phyloP scores from a whole-genome alignment of 441 rosid species.

The Erodium trifolium region DNA sequence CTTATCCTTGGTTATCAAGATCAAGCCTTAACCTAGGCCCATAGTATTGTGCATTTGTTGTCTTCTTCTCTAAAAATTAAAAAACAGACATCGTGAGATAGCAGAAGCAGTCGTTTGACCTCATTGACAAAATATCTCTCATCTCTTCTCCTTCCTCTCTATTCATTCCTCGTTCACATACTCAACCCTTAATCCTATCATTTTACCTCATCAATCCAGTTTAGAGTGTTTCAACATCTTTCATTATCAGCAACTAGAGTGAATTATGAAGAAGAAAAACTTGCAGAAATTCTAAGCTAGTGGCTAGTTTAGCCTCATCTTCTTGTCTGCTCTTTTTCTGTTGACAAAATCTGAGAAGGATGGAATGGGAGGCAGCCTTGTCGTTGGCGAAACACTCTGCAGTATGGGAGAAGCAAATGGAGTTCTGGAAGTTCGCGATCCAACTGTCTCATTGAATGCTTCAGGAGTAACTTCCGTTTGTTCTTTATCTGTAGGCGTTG shows the following conservation, averaged over 20 bases:
- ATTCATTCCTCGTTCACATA: no score
- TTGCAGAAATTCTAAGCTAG: not conserved
- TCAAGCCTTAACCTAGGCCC: no score
- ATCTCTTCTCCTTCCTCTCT: no score
- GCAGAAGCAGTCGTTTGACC: no score
- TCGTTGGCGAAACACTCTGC: slow-evolving; percentile 11
- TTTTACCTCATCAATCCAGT: no score
- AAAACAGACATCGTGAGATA: no score
- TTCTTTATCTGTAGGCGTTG: slow-evolving; percentile 18
- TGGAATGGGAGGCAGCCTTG: slow-evolving; percentile 47
- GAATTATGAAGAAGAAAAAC: not conserved
- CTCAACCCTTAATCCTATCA: no score
- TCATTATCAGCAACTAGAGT: not conserved
- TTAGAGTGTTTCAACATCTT: no score
- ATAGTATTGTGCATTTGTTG: no score
- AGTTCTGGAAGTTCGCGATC: slow-evolving; percentile 10
- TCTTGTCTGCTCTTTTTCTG: slow-evolving; percentile 35
- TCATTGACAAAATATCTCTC: no score
- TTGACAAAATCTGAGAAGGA: slow-evolving; percentile 77
- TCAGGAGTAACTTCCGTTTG: slow-evolving; percentile 19
- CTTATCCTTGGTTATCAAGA: no score
- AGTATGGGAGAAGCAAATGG: not conserved
- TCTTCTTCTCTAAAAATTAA: no score
- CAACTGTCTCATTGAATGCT: slow-evolving; percentile 10
- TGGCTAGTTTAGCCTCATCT: slow-evolving; percentile 37